phyloP scores from a whole-genome alignment of 768 basidiomycete genomes.

The Melanogaster broomeanus region DNA sequence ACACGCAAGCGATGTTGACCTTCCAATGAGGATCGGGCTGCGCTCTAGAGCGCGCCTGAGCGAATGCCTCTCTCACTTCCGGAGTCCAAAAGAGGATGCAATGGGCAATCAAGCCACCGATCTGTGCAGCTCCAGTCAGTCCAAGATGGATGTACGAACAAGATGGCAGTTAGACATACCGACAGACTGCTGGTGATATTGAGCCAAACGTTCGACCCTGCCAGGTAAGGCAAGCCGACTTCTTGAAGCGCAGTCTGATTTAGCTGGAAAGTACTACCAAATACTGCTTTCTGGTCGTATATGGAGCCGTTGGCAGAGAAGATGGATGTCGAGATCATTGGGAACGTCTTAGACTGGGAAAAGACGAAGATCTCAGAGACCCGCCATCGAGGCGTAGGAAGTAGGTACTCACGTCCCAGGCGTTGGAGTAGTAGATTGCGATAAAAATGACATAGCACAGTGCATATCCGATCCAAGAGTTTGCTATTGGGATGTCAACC shows the following conservation, averaged over 20 bases:
- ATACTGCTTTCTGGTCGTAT: constrained; percentile 57
- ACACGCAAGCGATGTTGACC: constrained; percentile 23
- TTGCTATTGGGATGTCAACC: constrained; percentile 36
- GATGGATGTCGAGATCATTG: constrained; percentile 61
- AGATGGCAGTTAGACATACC: constrained; percentile 27
- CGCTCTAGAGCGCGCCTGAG: constrained; percentile 42
- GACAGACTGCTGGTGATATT: constrained; percentile 50
- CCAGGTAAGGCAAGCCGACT: constrained; percentile 49
- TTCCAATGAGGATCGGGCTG: constrained; percentile 61
- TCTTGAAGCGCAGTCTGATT: constrained; percentile 55
- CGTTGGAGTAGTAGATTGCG: constrained; percentile 63
- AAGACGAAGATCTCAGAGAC: constrained; percentile 22
- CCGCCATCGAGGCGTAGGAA: too few relatives aligned
- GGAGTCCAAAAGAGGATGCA: constrained; percentile 58
- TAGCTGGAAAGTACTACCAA: constrained; percentile 50
- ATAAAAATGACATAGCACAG: constrained; percentile 56
- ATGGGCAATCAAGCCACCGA: constrained; percentile 61
- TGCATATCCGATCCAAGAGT: constrained; percentile 55
- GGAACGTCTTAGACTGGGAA: constrained; percentile 49
- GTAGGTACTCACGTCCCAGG: constrained; percentile 50
- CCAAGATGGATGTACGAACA: neutral
- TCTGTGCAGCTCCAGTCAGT: constrained; percentile 31
- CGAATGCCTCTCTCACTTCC: constrained; percentile 51
- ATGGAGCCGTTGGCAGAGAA: constrained; percentile 55
- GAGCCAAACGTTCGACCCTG: constrained; percentile 57